A percentile compares a stretch with the other conserved stretches of the same genome.
phyloP scores from a whole-genome alignment of 345 rosid genomes.

The Ailanthus altissimus region DNA sequence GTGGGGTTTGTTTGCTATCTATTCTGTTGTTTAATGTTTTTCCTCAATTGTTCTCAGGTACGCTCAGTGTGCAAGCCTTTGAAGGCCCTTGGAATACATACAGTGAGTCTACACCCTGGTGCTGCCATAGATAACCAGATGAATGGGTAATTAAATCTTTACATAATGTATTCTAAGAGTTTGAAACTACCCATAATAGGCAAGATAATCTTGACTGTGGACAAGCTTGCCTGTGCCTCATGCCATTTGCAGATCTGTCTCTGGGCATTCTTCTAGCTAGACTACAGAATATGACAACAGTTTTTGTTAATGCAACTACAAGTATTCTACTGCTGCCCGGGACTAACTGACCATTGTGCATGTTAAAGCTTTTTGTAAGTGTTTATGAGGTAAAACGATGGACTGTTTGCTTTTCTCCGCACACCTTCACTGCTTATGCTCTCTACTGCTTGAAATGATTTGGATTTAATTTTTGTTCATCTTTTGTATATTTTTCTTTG shows the following conservation, averaged over 20 bases:
- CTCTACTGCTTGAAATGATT: conserved; percentile 2
- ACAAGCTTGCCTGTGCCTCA: background rate
- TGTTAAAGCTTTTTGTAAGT: background rate
- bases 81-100: conserved; percentile 79
- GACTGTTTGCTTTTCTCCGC: background rate
- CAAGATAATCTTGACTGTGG: background rate
- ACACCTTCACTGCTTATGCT: background rate
- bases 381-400: background rate
- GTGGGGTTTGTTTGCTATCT: background rate
- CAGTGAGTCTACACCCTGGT: conserved; percentile 83
- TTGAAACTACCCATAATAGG: background rate
- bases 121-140: conserved; percentile 79
- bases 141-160: conserved; percentile 53
- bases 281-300: background rate
- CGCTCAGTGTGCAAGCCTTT: conserved; percentile 77
- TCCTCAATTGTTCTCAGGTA: conserved; percentile 48
- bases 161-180: conserved; percentile 1
- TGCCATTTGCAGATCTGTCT: background rate
- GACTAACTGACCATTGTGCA: background rate
- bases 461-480: background rate
- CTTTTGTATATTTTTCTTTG: conserved; percentile 2
- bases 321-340: background rate
- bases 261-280: background rate
- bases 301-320: background rate
- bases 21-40: conserved; percentile 9